Base-by-base conservation (phyloP, 176 grass and related monocot species). In the Rhynchospora tenuis region DNA sequence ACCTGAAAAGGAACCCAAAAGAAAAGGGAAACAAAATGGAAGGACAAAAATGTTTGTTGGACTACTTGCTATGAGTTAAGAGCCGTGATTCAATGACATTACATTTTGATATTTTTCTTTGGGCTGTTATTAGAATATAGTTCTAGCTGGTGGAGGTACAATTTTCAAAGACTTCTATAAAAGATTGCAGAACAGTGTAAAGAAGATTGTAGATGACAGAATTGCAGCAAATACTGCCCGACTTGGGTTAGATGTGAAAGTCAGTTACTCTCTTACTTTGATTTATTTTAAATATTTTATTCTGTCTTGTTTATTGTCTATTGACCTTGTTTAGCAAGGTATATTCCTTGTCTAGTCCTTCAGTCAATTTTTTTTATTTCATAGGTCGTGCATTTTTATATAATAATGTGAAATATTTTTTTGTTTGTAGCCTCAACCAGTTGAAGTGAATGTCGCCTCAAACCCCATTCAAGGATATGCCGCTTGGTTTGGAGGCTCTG, bases 141-240 rank as follows among this genome's bases (percentile, higher is more conserved):
- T 99, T 74, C 90, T 99, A 85, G 94, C 93, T 85, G 93, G 96
- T 84, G 96, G 96, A 85, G 91, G 89, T 66, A 99, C 93, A 73
- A 89, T 95, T 81, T 99, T 95, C 83, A 99, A 95, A 86, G 93
- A 94, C 56, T 99, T 99, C 85, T 93, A 89, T 85, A 99, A 90
- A 88, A 93, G 93, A 82, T 90, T 99, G 64, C 93, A 99, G 55
- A 90, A 79, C 65, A 89, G 91, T 84, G 85, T 99, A 89, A 99
- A 99, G 89, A 99, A 89, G 83, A 95, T 90, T 86, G 93, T 99
- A 69, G 93, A 99, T 73, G 89, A 93, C 22, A 86, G 96, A 64
- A 90, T 99, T 86, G 91, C 91, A 24, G 71, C 85, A 62, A 93
- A 93, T 7, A 99, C 87, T 81, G 89, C 93, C 7, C 93, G 59